phyloP scores from a whole-genome alignment of 73 alveolate genomes.

The Urostyla sp. region DNA sequence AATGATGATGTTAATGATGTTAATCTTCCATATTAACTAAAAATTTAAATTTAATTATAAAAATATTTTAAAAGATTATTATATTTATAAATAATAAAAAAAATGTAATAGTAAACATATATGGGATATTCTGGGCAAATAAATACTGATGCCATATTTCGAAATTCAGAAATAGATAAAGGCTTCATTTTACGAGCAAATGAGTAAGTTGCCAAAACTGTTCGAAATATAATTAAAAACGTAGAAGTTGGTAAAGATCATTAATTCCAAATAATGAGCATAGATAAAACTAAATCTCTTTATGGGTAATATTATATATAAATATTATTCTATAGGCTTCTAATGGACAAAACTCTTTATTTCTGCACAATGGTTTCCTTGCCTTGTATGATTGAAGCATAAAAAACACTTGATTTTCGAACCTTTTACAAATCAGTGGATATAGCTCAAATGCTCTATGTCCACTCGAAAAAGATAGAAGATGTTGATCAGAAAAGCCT shows the following conservation, averaged over 20 bases:
- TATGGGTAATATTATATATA: slow-evolving; percentile 33
- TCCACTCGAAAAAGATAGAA: slow-evolving; percentile 75
- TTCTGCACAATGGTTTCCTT: slow-evolving; percentile 70
- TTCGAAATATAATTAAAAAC: slow-evolving; percentile 36
- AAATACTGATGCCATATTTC: slow-evolving; percentile 19
- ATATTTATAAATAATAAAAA: no score
- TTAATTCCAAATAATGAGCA: slow-evolving; percentile 22
- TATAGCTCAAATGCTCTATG: slow-evolving; percentile 84
- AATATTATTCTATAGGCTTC: neutral
- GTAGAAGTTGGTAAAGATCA: neutral
- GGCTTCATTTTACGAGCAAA: slow-evolving; percentile 55
- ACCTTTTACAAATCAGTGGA: slow-evolving; percentile 86
- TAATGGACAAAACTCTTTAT: slow-evolving; percentile 25
- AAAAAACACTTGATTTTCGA: slow-evolving; percentile 83
- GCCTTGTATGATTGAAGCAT: slow-evolving; percentile 85
- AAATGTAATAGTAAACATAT: neutral
- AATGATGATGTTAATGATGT: slow-evolving; percentile 6
- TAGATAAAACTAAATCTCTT: slow-evolving; percentile 8
- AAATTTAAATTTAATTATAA: neutral
- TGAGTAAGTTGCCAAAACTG: slow-evolving; percentile 19
- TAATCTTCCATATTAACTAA: neutral
- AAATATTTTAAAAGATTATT: neutral
- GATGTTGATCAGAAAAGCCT: slow-evolving; percentile 26
- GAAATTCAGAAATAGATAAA: slow-evolving; percentile 46
- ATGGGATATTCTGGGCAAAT: neutral